Evolutionary conservation across 2,329 filamentous ascomycete genomes (phyloP).

Genomic region (Fusarium siculi): DNA sequence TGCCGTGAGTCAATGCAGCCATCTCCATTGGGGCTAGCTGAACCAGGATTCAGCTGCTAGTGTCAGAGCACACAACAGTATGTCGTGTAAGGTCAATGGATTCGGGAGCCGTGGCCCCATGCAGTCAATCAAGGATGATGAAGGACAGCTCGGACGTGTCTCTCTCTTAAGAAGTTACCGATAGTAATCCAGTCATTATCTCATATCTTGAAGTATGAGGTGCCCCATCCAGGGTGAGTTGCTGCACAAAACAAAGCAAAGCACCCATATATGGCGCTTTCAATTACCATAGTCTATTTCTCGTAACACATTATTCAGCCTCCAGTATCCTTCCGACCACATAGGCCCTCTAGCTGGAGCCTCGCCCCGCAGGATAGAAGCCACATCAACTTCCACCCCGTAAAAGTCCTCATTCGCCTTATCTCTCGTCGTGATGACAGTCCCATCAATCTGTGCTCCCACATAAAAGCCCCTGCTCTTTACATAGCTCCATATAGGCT

Average conservation of each 20-base stretch:
- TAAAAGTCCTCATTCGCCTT: neutral
- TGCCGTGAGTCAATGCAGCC: neutral
- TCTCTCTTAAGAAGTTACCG: neutral
- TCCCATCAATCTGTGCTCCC: neutral
- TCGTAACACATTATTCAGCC: neutral
- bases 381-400: neutral
- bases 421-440: neutral
- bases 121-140: fast-evolving
- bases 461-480: neutral
- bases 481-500: neutral
- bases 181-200: neutral
- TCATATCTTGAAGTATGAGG: neutral
- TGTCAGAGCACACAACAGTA: neutral
- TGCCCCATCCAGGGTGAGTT: neutral
- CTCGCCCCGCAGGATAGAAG: neutral
- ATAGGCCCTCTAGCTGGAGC: neutral
- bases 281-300: neutral
- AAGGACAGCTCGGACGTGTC: fast-evolving
- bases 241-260: neutral
- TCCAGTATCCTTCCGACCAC: neutral
- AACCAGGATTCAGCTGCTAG: neutral
- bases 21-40: neutral
- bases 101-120: neutral
- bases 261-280: neutral
- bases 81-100: fast-evolving